Evolutionary conservation across 768 basidiomycete genomes (phyloP), one percentile per base, ranked within the genome.

Genomic region (Kwoniella heveanensis): DNA sequence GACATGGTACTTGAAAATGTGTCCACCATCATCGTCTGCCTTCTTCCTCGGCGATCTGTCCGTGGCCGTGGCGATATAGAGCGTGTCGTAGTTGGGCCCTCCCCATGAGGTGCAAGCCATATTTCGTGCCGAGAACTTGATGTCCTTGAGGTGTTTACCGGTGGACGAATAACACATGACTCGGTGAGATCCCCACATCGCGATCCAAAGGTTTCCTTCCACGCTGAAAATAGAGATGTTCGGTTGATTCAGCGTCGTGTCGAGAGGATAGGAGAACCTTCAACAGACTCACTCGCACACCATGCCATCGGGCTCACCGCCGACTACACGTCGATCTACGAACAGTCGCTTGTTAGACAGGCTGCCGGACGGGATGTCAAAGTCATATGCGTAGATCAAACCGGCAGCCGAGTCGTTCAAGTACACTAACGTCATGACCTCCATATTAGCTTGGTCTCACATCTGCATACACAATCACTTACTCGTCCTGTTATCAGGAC

Each of bases 401-500:
- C 66, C 66, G 2, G 66, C 66, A 25, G 66, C 62, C 9, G 66
- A 68, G 36, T 68, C 66, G 47, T 68, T 68, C 3, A 68, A 49
- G 21, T 68, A 68, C 66, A 68, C 66, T 68, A n/a, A n/a, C n/a
- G n/a, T n/a, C n/a, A n/a, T n/a, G n/a, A n/a, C n/a, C n/a, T n/a
- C n/a, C n/a, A n/a, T n/a, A n/a, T n/a, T n/a, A n/a, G n/a, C n/a
- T n/a, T n/a, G n/a, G n/a, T n/a, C n/a, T n/a, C n/a, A n/a, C n/a
- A n/a, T n/a, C n/a, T n/a, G 27, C 44, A 47, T 17, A 12, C 17
- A 29, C 2, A 21, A 1, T 32, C 24, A 63, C 66, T 51, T 30
- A 68, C 66, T 68, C 2, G 54, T 68, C 47, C 56, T 64, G 49
- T 64, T 68, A 36, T 68, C 62, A 6, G 66, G 66, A 56, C 62